A percentile compares a stretch with the other conserved stretches of the same genome.
phyloP scores from a whole-genome alignment of 1,284 basidiomycete species.

The Agaricales sp. region DNA sequence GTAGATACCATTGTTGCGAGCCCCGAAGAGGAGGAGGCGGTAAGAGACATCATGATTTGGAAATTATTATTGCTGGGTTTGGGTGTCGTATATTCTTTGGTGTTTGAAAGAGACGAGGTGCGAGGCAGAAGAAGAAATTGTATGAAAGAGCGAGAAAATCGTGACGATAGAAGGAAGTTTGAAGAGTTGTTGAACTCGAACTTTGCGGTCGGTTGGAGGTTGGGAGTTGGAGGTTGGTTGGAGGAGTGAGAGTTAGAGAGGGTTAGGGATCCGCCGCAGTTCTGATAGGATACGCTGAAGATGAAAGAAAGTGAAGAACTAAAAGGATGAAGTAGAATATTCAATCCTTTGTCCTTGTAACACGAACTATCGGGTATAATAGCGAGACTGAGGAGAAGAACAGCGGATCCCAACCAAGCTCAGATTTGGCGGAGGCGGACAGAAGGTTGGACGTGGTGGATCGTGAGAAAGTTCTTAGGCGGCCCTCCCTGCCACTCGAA shows the following conservation, averaged over 20 bases:
- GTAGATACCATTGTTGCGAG: conserved; percentile 27
- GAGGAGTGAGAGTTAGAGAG: conserved; percentile 14
- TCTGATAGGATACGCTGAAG: neutral
- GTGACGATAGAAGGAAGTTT: conserved; percentile 17
- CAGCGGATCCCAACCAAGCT: neutral
- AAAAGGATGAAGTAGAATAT: too few relatives aligned
- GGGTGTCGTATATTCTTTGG: too few relatives aligned
- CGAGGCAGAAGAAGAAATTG: too few relatives aligned
- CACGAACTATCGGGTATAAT: neutral
- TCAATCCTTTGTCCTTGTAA: too few relatives aligned
- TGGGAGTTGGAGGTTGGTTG: conserved; percentile 20
- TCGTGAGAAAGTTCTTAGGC: neutral
- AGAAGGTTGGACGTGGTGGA: neutral
- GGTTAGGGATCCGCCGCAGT: conserved; percentile 5
- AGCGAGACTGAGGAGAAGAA: neutral
- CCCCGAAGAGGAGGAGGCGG: conserved; percentile 28
- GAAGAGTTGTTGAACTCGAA: too few relatives aligned
- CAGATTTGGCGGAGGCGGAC: neutral
- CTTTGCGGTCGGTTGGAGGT: too few relatives aligned
- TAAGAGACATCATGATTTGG: conserved; percentile 35
- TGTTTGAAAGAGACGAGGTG: too few relatives aligned
- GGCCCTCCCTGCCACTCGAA: too few relatives aligned
- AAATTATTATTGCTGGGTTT: too few relatives aligned
- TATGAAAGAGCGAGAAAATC: too few relatives aligned
- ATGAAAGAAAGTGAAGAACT: too few relatives aligned